phyloP scores from a whole-genome alignment of 1,284 basidiomycete genomes.

The Thecaphora thlaspeos region DNA sequence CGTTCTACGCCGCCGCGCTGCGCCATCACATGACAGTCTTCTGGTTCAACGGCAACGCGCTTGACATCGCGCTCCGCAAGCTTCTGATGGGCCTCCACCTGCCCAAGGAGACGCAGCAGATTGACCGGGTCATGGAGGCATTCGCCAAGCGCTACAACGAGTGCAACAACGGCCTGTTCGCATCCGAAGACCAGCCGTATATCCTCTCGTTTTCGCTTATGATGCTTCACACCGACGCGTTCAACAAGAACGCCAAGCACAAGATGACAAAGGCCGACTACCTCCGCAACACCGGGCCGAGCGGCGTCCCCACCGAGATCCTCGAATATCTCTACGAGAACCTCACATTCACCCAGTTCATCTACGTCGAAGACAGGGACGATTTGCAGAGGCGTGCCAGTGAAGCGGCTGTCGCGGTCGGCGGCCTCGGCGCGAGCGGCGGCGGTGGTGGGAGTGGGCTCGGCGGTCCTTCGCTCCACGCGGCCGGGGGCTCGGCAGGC shows the following conservation, averaged over 20 bases:
- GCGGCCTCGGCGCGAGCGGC: slow-evolving; percentile 3
- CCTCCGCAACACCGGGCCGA: slow-evolving; percentile 60
- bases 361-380: slow-evolving; percentile 79
- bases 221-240: slow-evolving; percentile 97
- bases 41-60: slow-evolving; percentile 75
- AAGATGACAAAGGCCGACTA: slow-evolving; percentile 72
- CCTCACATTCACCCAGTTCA: slow-evolving; percentile 85
- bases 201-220: slow-evolving; percentile 96
- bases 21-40: slow-evolving; percentile 74
- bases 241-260: slow-evolving; percentile 94
- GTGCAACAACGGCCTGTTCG: slow-evolving; percentile 82
- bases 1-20: slow-evolving; percentile 73
- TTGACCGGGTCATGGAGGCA: slow-evolving; percentile 93
- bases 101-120: slow-evolving; percentile 95
- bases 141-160: slow-evolving; percentile 81
- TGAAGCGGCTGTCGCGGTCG: slow-evolving; percentile 16
- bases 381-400: slow-evolving; percentile 16
- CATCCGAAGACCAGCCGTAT: slow-evolving; percentile 76
- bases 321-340: slow-evolving; percentile 98
- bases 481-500: slow-evolving; percentile 6
- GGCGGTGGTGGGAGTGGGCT: slow-evolving; percentile 2
- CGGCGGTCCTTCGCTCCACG: too few species aligned
- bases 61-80: slow-evolving; percentile 88
- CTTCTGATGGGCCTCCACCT: slow-evolving; percentile 87
- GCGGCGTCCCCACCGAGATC: slow-evolving; percentile 79